Percentiles rank a stretch among this genome's conserved stretches.
These are phyloP conservation scores for Magnolia sinica DNA, from an alignment of 164 flowering plant species.

Conservation along the genomic window DNA sequence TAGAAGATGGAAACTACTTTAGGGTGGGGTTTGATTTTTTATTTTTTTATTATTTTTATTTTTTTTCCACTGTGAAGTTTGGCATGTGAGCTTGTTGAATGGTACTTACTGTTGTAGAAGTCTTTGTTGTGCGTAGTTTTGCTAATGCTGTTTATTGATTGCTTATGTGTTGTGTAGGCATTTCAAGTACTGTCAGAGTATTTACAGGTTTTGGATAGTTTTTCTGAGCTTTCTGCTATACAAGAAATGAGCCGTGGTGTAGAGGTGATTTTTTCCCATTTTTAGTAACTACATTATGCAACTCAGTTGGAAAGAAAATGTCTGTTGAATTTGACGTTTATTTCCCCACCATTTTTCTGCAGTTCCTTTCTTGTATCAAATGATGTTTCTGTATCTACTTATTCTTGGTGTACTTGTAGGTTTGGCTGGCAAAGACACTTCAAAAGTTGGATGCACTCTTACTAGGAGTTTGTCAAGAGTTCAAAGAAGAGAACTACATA, in stretches of 20 bases:
- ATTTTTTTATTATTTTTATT: neutral
- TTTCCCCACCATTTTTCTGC: neutral
- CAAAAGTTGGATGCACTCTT: constrained; percentile 89
- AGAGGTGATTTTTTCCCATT: constrained; percentile 48
- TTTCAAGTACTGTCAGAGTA: constrained; percentile 96
- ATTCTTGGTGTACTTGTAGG: constrained; percentile 43
- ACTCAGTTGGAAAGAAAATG: neutral
- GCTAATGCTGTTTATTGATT: constrained; percentile 1
- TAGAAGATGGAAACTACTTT: constrained; percentile 81
- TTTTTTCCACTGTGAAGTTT: constrained; percentile 1
- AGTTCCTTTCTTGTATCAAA: neutral
- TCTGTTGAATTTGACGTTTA: neutral
- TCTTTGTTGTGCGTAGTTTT: neutral
- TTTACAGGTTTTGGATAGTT: constrained; percentile 84
- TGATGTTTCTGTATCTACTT: neutral
- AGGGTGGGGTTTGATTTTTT: constrained; percentile 41
- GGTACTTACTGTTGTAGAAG: neutral
- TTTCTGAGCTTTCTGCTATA: constrained; percentile 73
- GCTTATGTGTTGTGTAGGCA: constrained; percentile 49
- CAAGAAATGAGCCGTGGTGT: constrained; percentile 96
- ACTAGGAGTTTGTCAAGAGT: constrained; percentile 89
- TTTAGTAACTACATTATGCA: neutral
- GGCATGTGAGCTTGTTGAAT: neutral
- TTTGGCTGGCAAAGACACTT: constrained; percentile 89
- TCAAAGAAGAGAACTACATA: constrained; percentile 69